These are phyloP conservation scores for Sordaria brevicollis DNA, from an alignment of 495 filamentous ascomycete species.

Conservation along the genomic window DNA sequence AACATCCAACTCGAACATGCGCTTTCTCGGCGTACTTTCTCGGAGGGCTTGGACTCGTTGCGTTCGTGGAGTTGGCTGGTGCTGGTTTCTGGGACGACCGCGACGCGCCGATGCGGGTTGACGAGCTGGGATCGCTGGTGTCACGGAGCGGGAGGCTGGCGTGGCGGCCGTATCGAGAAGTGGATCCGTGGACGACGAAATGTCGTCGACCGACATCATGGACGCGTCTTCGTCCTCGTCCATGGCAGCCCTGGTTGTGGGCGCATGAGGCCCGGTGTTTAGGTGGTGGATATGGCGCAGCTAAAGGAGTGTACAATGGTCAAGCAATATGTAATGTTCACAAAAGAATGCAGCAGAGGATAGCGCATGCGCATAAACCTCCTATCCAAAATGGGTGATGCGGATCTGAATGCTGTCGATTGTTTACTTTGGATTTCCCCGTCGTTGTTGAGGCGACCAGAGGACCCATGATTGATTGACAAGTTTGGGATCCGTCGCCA, in stretches of 20 bases:
- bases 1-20: conserved; percentile 43
- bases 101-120: conserved; percentile 18
- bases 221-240: conserved; percentile 9
- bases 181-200: conserved; percentile 38
- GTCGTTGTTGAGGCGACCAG: neutral
- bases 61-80: conserved; percentile 6
- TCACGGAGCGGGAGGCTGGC: conserved; percentile 15
- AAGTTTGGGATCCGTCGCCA: neutral
- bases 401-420: neutral
- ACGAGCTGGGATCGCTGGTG: neutral
- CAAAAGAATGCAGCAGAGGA: neutral
- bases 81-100: conserved; percentile 10
- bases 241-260: conserved; percentile 2
- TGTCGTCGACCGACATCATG: conserved; percentile 25
- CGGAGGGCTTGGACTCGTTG: conserved; percentile 16
- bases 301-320: neutral
- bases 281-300: neutral
- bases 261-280: neutral
- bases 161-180: conserved; percentile 26
- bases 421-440: neutral
- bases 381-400: neutral
- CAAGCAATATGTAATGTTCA: neutral
- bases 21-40: conserved; percentile 37
- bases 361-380: neutral
- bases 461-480: neutral